Evolutionary conservation across 1,284 basidiomycete genomes (phyloP).

Genomic region (Pterula multifida): DNA sequence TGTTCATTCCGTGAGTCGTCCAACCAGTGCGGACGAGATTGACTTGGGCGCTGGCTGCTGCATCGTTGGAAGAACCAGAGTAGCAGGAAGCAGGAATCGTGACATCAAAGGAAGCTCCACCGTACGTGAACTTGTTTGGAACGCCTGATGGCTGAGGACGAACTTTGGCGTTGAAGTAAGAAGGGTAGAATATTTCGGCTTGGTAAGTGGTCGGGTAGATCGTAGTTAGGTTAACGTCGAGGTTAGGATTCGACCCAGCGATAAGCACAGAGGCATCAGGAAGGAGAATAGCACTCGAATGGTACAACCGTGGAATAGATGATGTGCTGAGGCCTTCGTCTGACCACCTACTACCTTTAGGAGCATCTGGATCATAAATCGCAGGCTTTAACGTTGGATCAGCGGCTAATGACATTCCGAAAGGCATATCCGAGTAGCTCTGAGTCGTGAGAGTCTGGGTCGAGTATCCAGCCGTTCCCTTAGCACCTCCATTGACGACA

Average conservation of each 20-base stretch:
- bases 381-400: slow-evolving; percentile 60
- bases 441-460: slow-evolving; percentile 34
- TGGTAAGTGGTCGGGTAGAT: slow-evolving; percentile 79
- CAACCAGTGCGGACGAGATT: slow-evolving; percentile 81
- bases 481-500: slow-evolving; percentile 46
- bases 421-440: slow-evolving; percentile 40
- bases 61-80: slow-evolving; percentile 52
- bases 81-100: slow-evolving; percentile 52
- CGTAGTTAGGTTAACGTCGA: slow-evolving; percentile 63
- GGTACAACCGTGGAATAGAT: slow-evolving; percentile 71
- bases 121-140: slow-evolving; percentile 69
- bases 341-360: slow-evolving; percentile 62
- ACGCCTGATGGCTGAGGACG: slow-evolving; percentile 68
- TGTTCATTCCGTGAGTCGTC: slow-evolving; percentile 81
- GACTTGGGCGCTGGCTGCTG: slow-evolving; percentile 70
- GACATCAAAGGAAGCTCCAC: slow-evolving; percentile 70
- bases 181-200: slow-evolving; percentile 81
- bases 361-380: slow-evolving; percentile 63
- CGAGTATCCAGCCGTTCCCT: slow-evolving; percentile 40
- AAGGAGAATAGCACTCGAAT: slow-evolving; percentile 82
- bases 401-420: slow-evolving; percentile 49
- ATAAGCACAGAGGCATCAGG: slow-evolving; percentile 81
- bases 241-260: slow-evolving; percentile 89
- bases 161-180: slow-evolving; percentile 64
- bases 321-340: slow-evolving; percentile 50